Base-by-base conservation (phyloP, 139 green algal genomes). In the Volvox reticuliferus region DNA sequence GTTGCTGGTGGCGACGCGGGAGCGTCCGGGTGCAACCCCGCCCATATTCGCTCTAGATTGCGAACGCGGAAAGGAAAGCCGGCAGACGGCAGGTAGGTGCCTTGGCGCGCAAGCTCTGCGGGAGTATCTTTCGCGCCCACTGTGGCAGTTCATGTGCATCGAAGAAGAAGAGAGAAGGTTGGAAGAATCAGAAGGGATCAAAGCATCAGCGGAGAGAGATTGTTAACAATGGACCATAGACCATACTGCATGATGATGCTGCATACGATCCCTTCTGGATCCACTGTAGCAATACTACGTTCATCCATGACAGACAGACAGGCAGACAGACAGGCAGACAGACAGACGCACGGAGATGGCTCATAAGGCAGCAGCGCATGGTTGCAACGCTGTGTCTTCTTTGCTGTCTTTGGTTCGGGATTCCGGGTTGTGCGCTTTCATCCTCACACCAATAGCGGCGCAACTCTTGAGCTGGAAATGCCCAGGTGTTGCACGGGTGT, bases 71-170 rank as follows among this genome's bases (percentile, higher is more conserved):
- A 86, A 0, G 87, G 87, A 77, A 91, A 91, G 62, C 76, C 87
- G 0, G 19, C 61, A 35, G 61, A 63, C 3, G 87, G 87, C 0
- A 19, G 6, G 76, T 71, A 86, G 61, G 61, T 79, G 87, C 71
- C 76, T 20, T 19, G 22, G 33, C 73, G 75, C 2, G 87, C 87
- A 26, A 86, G 36, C 6, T 62, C 21, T 28, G 76, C 76, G 33
- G 87, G 33, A 6, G 87, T 91, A 77, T 91, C 87, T 77, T 91
- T 91, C 0, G 2, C 20, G 9, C 87, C 87, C 12, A 86, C 87
- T 91, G 62, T 71, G 37, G 36, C 2, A 22, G 33, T 67, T 24
- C n/a, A 50, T 12, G 32, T 36, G 63, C 37, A 21, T 12, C 26
- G 71, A 88, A 26, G 50, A 44, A 61, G 17, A 26, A n/a, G n/a